phyloP scores from a whole-genome alignment of 148 eudicot genomes.

The Hydrangea macrophylla region DNA sequence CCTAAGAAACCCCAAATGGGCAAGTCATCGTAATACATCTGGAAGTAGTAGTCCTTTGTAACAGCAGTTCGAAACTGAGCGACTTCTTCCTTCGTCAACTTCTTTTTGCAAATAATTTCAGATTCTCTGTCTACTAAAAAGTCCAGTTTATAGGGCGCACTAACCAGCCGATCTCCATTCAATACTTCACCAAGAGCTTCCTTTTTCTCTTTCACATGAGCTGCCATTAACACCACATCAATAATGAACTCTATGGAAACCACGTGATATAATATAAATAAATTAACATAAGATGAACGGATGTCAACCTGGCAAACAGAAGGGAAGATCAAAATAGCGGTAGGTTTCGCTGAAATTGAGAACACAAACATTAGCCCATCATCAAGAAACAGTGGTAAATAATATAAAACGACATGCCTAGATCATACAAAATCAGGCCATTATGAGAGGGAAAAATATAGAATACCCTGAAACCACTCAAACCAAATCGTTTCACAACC shows the following conservation, averaged over 20 bases:
- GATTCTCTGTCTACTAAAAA: slow-evolving; percentile 59
- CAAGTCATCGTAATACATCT: slow-evolving; percentile 74
- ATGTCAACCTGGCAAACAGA: slow-evolving; percentile 53
- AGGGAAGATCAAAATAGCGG: slow-evolving; percentile 70
- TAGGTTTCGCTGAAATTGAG: slow-evolving; percentile 56
- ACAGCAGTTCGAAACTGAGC: slow-evolving; percentile 59
- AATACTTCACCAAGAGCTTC: slow-evolving; percentile 76
- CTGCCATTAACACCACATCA: slow-evolving; percentile 19
- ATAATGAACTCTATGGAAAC: slow-evolving; percentile 3
- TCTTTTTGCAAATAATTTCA: slow-evolving; percentile 52
- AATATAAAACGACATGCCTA: neutral
- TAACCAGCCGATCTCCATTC: slow-evolving; percentile 74
- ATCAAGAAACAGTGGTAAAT: neutral
- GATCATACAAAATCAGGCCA: no score
- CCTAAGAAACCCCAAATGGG: slow-evolving; percentile 73
- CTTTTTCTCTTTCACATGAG: slow-evolving; percentile 53
- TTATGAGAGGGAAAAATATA: no score
- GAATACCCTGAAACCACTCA: no score
- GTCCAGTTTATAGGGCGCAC: slow-evolving; percentile 63
- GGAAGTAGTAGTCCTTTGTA: slow-evolving; percentile 64
- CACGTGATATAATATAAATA: neutral
- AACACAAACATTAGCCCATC: slow-evolving; percentile 14
- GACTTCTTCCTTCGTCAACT: slow-evolving; percentile 51
- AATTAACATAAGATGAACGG: neutral
- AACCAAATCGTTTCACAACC: neutral